These are phyloP conservation scores for Chlorella sp. DNA, from an alignment of 139 green algal species.

Conservation along the genomic window DNA sequence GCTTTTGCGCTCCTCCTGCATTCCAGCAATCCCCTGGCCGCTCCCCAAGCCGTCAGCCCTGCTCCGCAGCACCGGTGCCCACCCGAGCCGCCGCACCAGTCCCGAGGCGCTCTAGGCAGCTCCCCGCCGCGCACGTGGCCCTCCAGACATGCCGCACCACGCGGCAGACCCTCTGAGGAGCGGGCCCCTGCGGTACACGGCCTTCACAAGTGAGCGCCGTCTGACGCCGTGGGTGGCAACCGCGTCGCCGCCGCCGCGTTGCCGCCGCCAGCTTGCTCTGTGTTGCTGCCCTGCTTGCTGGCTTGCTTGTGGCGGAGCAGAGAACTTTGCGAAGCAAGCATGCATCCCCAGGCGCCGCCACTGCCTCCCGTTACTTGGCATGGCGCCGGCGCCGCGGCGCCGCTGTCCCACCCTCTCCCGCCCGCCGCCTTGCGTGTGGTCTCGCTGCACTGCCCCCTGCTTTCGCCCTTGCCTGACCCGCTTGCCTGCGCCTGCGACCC, in stretches of 20 bases:
- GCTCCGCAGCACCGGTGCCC: neutral
- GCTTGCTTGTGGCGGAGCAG: too few relatives aligned
- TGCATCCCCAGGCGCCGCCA: too few relatives aligned
- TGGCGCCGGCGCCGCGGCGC: neutral
- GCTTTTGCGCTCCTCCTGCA: too few relatives aligned
- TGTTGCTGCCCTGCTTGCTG: too few relatives aligned
- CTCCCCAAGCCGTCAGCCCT: too few relatives aligned
- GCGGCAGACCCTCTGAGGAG: slow-evolving; percentile 4
- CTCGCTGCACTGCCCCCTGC: neutral
- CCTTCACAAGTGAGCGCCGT: slow-evolving; percentile 26
- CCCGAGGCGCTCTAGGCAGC: neutral
- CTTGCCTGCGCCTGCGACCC: neutral
- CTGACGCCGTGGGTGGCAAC: neutral
- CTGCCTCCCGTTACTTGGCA: neutral
- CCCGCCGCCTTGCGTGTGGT: neutral
- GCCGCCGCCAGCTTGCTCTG: too few relatives aligned
- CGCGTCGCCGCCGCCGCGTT: too few relatives aligned
- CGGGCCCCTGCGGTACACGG: slow-evolving; percentile 18
- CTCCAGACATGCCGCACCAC: neutral
- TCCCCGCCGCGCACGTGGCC: neutral
- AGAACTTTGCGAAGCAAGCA: too few relatives aligned
- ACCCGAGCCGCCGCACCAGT: neutral
- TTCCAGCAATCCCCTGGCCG: too few relatives aligned
- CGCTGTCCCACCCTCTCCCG: neutral
- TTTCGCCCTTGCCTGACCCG: neutral